These are phyloP conservation scores for Nannizzia gypsea DNA, from an alignment of 2,329 filamentous ascomycete genomes.

Conservation along the genomic window DNA sequence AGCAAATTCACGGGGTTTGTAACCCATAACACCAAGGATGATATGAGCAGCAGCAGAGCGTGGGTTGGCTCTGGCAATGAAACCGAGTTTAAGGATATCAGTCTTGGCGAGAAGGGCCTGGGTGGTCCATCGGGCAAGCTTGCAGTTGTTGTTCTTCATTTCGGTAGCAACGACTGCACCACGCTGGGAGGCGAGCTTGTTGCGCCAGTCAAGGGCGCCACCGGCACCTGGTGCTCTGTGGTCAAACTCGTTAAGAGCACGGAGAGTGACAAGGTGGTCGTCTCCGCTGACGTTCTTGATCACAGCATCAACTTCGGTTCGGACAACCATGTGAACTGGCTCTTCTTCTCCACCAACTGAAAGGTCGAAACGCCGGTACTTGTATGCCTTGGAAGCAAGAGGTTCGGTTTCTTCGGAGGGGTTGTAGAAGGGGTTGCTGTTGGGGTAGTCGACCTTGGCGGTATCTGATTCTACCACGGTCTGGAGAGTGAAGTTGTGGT, in stretches of 20 bases:
- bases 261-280: conserved; percentile 82
- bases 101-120: conserved; percentile 94
- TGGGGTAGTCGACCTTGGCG: conserved; percentile 67
- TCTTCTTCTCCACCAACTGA: conserved; percentile 85
- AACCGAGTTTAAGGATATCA: conserved; percentile 98
- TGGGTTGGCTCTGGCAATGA: conserved; percentile 88
- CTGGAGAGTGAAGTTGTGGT: conserved; percentile 98
- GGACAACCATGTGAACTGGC: conserved; percentile 82
- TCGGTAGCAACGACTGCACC: conserved; percentile 96
- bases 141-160: conserved; percentile 99
- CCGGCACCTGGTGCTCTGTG: conserved; percentile 93
- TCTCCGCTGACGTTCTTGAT: conserved; percentile 91
- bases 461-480: conserved; percentile 72
- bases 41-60: conserved; percentile 89
- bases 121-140: conserved; percentile 93
- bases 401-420: conserved; percentile 83
- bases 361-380: conserved; percentile 93
- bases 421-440: conserved; percentile 98
- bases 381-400: conserved; percentile 92
- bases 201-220: conserved; percentile 91
- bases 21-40: conserved; percentile 86
- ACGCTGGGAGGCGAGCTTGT: conserved; percentile 84
- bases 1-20: conserved; percentile 96
- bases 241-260: conserved; percentile 98
- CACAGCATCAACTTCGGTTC: conserved; percentile 89